phyloP scores from a whole-genome alignment of 2,329 filamentous ascomycete genomes.

The Sclerotinia spermophila region DNA sequence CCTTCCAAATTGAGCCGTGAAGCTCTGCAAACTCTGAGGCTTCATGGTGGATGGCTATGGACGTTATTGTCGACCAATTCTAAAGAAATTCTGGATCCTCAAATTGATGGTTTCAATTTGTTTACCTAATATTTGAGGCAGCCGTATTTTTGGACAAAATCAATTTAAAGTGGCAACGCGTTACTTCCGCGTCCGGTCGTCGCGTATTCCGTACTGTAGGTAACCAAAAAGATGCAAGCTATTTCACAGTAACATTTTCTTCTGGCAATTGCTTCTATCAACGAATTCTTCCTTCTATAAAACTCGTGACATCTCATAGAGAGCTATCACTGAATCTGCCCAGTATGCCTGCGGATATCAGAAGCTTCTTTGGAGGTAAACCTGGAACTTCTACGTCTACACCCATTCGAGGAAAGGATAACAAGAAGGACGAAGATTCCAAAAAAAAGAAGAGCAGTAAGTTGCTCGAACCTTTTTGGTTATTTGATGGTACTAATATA shows the following conservation, averaged over 20 bases:
- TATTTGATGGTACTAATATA: slow-evolving; percentile 18
- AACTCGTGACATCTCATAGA: background rate
- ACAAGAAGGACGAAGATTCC: slow-evolving; percentile 36
- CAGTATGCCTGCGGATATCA: slow-evolving; percentile 80
- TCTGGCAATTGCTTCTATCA: slow-evolving; percentile 7
- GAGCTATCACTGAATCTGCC: background rate
- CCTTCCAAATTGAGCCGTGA: slow-evolving; percentile 34
- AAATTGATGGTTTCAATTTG: background rate
- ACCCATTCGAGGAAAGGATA: slow-evolving; percentile 44
- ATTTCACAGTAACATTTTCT: slow-evolving; percentile 11
- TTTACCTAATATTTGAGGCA: slow-evolving; percentile 4
- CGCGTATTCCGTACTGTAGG: slow-evolving; percentile 12
- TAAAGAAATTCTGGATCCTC: background rate
- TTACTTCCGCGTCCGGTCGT: slow-evolving; percentile 14
- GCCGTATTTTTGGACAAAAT: background rate
- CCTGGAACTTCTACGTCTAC: slow-evolving; percentile 45
- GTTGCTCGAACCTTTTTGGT: slow-evolving; percentile 7
- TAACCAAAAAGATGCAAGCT: slow-evolving; percentile 2
- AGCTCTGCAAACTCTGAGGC: slow-evolving; percentile 29
- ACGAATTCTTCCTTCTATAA: background rate
- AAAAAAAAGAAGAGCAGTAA: slow-evolving; percentile 37
- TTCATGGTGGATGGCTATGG: slow-evolving; percentile 31
- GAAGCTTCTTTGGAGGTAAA: slow-evolving; percentile 84
- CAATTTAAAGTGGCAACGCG: slow-evolving; percentile 18
- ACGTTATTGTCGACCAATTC: slow-evolving; percentile 14